phyloP scores from a whole-genome alignment of 2,329 filamentous ascomycete genomes.

The Colletotrichum graminicola region DNA sequence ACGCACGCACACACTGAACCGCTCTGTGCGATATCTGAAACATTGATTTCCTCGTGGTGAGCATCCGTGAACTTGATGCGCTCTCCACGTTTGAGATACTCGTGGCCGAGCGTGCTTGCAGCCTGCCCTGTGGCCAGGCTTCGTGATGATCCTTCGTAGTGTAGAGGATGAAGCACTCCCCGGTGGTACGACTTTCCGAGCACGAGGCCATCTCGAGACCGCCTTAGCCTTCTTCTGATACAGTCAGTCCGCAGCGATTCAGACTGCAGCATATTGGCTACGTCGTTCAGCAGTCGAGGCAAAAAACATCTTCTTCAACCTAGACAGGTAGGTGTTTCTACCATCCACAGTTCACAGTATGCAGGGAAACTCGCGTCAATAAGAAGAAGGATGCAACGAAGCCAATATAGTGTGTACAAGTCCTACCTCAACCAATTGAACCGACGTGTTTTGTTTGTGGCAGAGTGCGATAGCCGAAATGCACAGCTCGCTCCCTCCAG shows the following conservation, averaged over 20 bases:
- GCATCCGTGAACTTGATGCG: background rate
- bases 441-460: too few species aligned
- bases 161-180: background rate
- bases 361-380: too few species aligned
- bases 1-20: too few species aligned
- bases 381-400: too few species aligned
- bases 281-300: background rate
- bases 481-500: too few species aligned
- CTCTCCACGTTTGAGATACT: background rate
- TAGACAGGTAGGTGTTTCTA: too few species aligned
- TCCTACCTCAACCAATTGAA: too few species aligned
- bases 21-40: background rate
- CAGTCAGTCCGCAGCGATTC: background rate
- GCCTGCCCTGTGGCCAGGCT: background rate
- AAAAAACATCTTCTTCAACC: too few species aligned
- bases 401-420: too few species aligned
- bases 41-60: background rate
- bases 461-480: too few species aligned
- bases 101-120: slow-evolving; percentile 1
- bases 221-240: background rate
- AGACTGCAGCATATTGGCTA: background rate
- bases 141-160: too few species aligned
- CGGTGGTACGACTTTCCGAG: background rate
- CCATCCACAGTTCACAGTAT: too few species aligned
- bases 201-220: background rate